phyloP scores from a whole-genome alignment of 2,329 filamentous ascomycete species.

The Fusarium lyarnte region DNA sequence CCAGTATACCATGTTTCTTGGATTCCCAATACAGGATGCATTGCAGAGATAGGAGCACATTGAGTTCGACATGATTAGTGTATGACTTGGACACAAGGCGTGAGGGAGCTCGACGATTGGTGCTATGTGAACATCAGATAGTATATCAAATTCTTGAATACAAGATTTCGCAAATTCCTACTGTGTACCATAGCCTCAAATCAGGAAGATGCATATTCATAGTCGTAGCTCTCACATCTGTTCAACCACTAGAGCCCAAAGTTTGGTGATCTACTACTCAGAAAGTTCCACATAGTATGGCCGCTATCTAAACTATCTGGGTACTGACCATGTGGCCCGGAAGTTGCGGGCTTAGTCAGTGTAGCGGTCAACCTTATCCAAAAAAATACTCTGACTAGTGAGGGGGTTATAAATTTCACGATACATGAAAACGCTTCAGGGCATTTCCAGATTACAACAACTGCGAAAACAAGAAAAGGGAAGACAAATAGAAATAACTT shows the following conservation, averaged over 20 bases:
- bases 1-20: neutral
- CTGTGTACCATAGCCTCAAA: neutral
- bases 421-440: neutral
- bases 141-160: neutral
- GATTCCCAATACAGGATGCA: neutral
- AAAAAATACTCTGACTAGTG: neutral
- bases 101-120: neutral
- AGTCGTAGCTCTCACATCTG: neutral
- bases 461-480: rapidly evolving
- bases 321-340: neutral
- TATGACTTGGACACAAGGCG: too few relatives aligned
- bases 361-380: neutral
- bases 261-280: neutral
- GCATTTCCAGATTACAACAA: too few relatives aligned
- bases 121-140: neutral
- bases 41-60: too few relatives aligned
- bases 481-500: rapidly evolving
- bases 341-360: neutral
- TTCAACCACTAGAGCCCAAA: neutral
- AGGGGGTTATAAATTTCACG: neutral
- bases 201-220: neutral
- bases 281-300: neutral
- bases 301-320: neutral
- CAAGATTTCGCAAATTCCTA: neutral
- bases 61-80: neutral